Evolutionary conservation across 2,329 filamentous ascomycete species (phyloP), one percentile per base, ranked within the genome.

Genomic region (Aureobasidium subglaciale): DNA sequence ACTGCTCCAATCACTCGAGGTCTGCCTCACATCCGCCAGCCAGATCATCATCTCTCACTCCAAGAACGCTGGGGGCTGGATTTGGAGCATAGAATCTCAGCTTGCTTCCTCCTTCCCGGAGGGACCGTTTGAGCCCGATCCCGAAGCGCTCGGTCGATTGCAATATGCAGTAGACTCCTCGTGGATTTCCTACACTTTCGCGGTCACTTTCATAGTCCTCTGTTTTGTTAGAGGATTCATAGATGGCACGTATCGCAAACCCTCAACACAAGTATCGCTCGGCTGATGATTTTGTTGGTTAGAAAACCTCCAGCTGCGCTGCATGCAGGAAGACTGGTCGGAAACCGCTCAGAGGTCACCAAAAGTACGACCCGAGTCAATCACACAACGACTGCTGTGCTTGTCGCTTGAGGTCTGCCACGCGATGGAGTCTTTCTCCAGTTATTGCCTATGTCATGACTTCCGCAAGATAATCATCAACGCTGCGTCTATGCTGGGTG

Each of bases 151-250:
- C 6, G 9, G 34, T 18, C 43, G 43, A 18, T 15, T 48, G 24
- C 29, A 32, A 13, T 34, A 48, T 32, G 43, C 43, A 18, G 43
- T 48, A 9, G 43, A 48, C n/a, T 48, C 43, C n/a, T 30, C 43
- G 3, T 48, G 43, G 43, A 48, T 48, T 15, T 48, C 43, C 13
- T 34, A 16, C 9, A 48, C 25, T 8, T 48, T 48, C 16, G 43
- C 43, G 8, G 18, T 32, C 15, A 48, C 25, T 4, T 48, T 48
- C 13, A 10, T 48, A 13, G 43, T 48, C 16, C 9, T 48, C 9
- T 48, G 43, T 16, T 48, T 30, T 16, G 43, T 48, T n/a, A 48
- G 43, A 18, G 13, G 3, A 5, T 20, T 32, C 13, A 16, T 48
- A 10, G 43, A 48, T 34, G 43, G 43, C 34, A 22, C 7, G 18